These are phyloP conservation scores for Saccharomyces pastorianus DNA, from an alignment of 1,139 yeast genomes.

Conservation along the genomic window DNA sequence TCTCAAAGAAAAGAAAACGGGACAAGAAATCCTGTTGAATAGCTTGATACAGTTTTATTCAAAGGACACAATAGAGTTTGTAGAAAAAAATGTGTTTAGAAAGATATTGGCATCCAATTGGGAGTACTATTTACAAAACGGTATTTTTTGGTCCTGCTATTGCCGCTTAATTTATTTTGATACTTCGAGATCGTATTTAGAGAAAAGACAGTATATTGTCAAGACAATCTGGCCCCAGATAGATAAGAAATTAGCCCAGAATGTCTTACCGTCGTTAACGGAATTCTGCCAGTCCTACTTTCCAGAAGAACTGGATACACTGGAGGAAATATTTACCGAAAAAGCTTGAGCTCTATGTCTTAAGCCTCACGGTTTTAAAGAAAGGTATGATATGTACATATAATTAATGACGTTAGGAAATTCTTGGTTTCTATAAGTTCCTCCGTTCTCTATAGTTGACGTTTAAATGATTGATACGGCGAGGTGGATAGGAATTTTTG, in stretches of 20 bases:
- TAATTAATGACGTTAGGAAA: slow-evolving; percentile 1
- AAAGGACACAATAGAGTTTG: slow-evolving; percentile 16
- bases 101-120: slow-evolving; percentile 14
- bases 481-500: slow-evolving; percentile 35
- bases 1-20: slow-evolving; percentile 10
- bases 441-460: not conserved
- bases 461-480: slow-evolving; percentile 5
- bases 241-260: slow-evolving; percentile 7
- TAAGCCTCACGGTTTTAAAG: not conserved
- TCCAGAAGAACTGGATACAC: slow-evolving; percentile 25
- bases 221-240: slow-evolving; percentile 17
- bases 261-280: slow-evolving; percentile 7
- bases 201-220: slow-evolving; percentile 21
- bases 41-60: slow-evolving; percentile 19
- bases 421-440: not conserved
- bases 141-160: slow-evolving; percentile 24
- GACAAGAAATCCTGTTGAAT: slow-evolving; percentile 18
- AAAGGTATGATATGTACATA: not conserved
- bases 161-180: slow-evolving; percentile 24
- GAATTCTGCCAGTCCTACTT: slow-evolving; percentile 23
- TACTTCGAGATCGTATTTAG: slow-evolving; percentile 20
- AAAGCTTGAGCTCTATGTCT: not conserved
- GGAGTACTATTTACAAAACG: slow-evolving; percentile 15
- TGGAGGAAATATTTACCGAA: slow-evolving; percentile 12
- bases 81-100: slow-evolving; percentile 22